These are phyloP conservation scores for Glaciozyma martinii DNA, from an alignment of 768 basidiomycete species.

Conservation along the genomic window DNA sequence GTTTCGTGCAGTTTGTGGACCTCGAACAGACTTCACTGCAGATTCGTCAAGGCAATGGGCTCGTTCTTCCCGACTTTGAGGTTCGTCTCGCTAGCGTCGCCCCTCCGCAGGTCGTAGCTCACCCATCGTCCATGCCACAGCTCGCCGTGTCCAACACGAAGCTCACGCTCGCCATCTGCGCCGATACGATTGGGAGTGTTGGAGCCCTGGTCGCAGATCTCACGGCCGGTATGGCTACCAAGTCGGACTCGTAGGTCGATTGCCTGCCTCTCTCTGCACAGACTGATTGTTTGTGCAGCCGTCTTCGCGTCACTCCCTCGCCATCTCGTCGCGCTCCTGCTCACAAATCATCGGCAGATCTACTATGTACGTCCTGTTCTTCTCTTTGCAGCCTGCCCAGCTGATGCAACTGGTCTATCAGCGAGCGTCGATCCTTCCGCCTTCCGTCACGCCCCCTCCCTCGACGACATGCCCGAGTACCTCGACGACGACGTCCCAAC, in stretches of 20 bases:
- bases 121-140: neutral
- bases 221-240: neutral
- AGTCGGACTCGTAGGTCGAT: neutral
- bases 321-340: neutral
- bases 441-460: constrained; percentile 63
- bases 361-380: constrained; percentile 8
- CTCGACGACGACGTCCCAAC: constrained; percentile 82
- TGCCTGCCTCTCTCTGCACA: neutral
- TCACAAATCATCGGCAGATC: constrained; percentile 22
- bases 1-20: constrained; percentile 28
- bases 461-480: constrained; percentile 75
- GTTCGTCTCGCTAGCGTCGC: constrained; percentile 3
- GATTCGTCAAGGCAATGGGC: neutral
- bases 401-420: constrained; percentile 1
- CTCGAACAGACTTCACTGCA: constrained; percentile 15
- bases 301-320: neutral
- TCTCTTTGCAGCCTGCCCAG: neutral
- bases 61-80: constrained; percentile 24
- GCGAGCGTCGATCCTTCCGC: constrained; percentile 64
- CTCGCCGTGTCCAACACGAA: constrained; percentile 12
- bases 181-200: constrained; percentile 39
- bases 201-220: constrained; percentile 35
- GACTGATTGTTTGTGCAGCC: neutral
- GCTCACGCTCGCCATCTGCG: constrained; percentile 36
- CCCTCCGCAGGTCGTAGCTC: too few species aligned